Conservation (phyloP, 1,139 yeast species). For the Kurtzmaniella quercitrusa region DNA sequence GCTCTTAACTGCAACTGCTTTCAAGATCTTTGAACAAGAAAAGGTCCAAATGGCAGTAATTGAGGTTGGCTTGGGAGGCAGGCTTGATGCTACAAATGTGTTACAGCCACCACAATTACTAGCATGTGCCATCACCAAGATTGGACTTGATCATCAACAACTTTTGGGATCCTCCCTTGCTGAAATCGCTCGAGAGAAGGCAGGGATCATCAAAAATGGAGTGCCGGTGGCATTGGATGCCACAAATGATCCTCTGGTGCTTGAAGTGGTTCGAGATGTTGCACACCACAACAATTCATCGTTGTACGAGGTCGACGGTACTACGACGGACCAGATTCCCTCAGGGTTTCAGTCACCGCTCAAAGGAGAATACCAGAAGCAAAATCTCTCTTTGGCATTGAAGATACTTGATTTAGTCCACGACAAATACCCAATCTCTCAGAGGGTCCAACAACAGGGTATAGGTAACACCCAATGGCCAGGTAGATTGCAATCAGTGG, state of each 20-base stretch:
- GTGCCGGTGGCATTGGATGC: constrained; percentile 73
- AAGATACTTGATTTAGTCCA: constrained; percentile 42
- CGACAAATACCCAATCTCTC: constrained; percentile 10
- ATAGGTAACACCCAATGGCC: constrained; percentile 53
- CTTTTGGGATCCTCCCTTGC: constrained; percentile 62
- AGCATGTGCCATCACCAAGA: constrained; percentile 74
- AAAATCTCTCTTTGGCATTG: constrained; percentile 70
- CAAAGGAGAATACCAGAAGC: constrained; percentile 66
- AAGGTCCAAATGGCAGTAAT: constrained; percentile 69
- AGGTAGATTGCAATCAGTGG: constrained; percentile 53
- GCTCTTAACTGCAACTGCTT: constrained; percentile 76
- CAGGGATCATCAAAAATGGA: constrained; percentile 68
- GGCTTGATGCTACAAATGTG: constrained; percentile 82
- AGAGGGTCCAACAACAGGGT: constrained; percentile 41
- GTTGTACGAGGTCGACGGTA: constrained; percentile 17
- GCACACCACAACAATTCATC: constrained; percentile 17
- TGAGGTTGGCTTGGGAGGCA: constrained; percentile 91
- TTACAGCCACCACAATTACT: constrained; percentile 45
- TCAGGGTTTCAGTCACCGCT: constrained; percentile 45
- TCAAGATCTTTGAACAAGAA: constrained; percentile 59
- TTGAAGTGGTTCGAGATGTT: constrained; percentile 34
- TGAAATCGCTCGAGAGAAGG: constrained; percentile 72
- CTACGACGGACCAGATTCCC: constrained; percentile 11
- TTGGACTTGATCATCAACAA: constrained; percentile 79
- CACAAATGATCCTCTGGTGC: constrained; percentile 48